These are phyloP conservation scores for Fusarium scirpi DNA, from an alignment of 2,329 filamentous ascomycete species.

Conservation along the genomic window DNA sequence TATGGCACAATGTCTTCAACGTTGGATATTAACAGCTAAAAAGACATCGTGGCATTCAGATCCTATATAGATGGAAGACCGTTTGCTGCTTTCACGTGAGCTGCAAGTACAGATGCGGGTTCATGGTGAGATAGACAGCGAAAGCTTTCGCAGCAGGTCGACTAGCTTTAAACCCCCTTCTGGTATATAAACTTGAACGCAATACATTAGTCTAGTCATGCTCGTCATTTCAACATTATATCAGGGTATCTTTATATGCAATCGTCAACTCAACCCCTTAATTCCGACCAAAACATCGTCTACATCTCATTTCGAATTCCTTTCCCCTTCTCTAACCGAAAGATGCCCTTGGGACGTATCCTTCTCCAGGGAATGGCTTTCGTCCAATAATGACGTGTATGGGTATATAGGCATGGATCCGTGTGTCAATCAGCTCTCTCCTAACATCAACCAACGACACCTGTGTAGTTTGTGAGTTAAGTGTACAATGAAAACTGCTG, in stretches of 20 bases:
- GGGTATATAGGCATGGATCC: conserved; percentile 62
- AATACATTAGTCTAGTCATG: conserved; percentile 40
- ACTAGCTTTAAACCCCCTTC: background rate
- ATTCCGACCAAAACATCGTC: conserved; percentile 13
- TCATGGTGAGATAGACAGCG: background rate
- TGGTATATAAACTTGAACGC: conserved; percentile 7
- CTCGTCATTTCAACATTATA: conserved; percentile 42
- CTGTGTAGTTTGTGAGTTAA: conserved; percentile 47
- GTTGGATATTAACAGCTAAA: too few relatives aligned
- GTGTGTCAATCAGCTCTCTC: conserved; percentile 59
- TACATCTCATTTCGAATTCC: background rate
- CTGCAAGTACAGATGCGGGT: background rate
- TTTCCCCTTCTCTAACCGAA: conserved; percentile 22
- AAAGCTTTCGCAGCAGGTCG: background rate
- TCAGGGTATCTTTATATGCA: conserved; percentile 43
- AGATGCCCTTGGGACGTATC: conserved; percentile 6
- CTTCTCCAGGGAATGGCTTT: conserved; percentile 58
- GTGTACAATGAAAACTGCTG: background rate
- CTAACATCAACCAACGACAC: conserved; percentile 63
- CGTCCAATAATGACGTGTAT: conserved; percentile 65
- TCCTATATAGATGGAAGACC: background rate
- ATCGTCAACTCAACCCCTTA: conserved; percentile 20
- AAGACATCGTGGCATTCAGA: background rate
- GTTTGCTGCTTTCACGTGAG: background rate
- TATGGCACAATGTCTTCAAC: background rate